A percentile compares a stretch with the other conserved stretches of the same genome.
These are phyloP conservation scores for Cyclanthera cordifolia DNA, from an alignment of 306 rosid species.

Conservation along the genomic window DNA sequence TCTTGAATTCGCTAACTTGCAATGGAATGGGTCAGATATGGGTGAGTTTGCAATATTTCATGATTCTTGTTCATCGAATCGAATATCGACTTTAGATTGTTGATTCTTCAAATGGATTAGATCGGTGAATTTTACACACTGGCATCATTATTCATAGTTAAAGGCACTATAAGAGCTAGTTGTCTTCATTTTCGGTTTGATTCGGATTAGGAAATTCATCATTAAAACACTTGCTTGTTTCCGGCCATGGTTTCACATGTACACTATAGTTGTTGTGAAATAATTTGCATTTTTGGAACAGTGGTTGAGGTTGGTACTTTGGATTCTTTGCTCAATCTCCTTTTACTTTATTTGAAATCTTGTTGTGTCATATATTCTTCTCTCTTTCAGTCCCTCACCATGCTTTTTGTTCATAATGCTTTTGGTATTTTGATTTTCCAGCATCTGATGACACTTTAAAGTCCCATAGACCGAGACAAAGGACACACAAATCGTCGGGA, in stretches of 20 bases:
- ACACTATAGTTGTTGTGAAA: constrained; percentile 13
- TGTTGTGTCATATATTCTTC: constrained; percentile 30
- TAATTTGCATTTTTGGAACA: constrained; percentile 9
- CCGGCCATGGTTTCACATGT: constrained; percentile 2
- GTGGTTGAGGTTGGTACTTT: constrained; percentile 46
- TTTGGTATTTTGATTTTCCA: constrained; percentile 32
- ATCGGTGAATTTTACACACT: neutral
- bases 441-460: constrained; percentile 97
- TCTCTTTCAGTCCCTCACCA: constrained; percentile 13
- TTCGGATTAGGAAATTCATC: constrained; percentile 7
- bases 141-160: constrained; percentile 5
- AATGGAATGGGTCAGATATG: constrained; percentile 90
- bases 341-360: constrained; percentile 40
- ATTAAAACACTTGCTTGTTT: constrained; percentile 7
- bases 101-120: neutral
- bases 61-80: neutral
- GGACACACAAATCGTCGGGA: constrained; percentile 83
- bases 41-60: constrained; percentile 39
- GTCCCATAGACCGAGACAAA: constrained; percentile 81
- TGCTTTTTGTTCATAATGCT: constrained; percentile 28
- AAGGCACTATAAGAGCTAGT: neutral
- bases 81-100: neutral
- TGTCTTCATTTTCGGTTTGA: neutral
- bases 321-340: constrained; percentile 60
- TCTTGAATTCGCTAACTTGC: constrained; percentile 68